Evolutionary conservation across 2,329 filamentous ascomycete genomes (phyloP).

Genomic region (Trichoderma endophyticum): DNA sequence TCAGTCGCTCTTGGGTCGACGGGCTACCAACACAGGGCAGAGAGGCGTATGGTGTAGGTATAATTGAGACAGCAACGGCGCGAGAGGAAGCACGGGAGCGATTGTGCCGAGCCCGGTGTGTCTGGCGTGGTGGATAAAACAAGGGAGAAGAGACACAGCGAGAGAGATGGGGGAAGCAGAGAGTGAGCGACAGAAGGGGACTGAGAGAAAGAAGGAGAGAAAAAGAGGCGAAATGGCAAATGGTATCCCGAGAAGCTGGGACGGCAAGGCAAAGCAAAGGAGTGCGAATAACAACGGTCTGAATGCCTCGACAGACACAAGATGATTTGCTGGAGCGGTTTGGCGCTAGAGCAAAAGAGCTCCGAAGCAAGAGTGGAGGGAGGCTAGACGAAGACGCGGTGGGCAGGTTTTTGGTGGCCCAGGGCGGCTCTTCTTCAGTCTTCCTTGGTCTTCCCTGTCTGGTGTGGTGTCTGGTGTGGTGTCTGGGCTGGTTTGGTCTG

Average conservation of each 20-base stretch:
- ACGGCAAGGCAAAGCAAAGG: not conserved
- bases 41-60: not conserved
- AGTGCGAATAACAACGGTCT: constrained; percentile 9
- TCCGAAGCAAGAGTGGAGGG: constrained; percentile 6
- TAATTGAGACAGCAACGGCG: not conserved
- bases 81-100: not conserved
- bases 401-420: constrained; percentile 9
- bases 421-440: not conserved
- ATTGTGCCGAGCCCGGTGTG: not conserved
- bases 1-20: not conserved
- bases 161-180: not conserved
- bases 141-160: not conserved
- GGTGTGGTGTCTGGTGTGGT: not conserved
- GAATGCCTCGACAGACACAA: not conserved
- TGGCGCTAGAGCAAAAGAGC: constrained; percentile 15
- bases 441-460: not conserved
- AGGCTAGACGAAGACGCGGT: constrained; percentile 9
- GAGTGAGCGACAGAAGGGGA: not conserved
- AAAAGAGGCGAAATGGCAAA: not conserved
- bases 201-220: not conserved
- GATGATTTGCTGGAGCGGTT: constrained; percentile 11
- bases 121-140: not conserved
- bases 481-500: not conserved
- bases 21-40: not conserved
- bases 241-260: constrained; percentile 9